Evolutionary conservation across 306 rosid species (phyloP).

Genomic region (Quercus wislizeni): DNA sequence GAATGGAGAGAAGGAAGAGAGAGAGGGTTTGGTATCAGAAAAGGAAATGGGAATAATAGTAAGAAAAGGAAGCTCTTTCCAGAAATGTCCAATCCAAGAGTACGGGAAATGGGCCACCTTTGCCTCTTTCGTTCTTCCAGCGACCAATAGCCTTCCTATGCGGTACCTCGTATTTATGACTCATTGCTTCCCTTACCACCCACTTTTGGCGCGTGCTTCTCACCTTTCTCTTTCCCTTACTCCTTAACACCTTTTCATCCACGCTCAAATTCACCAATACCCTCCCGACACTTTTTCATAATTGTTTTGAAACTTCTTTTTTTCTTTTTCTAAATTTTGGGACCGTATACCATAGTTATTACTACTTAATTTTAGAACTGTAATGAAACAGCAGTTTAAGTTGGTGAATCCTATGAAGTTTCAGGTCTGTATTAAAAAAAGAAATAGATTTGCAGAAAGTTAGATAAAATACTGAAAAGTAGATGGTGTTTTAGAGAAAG

Average conservation of each 20-base stretch:
- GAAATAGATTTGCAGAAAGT: no score
- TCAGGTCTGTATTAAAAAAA: no score
- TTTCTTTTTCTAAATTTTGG: no score
- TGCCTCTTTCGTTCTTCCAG: slow-evolving; percentile 59
- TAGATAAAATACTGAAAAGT: no score
- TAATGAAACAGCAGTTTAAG: no score
- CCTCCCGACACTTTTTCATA: no score
- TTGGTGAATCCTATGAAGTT: no score
- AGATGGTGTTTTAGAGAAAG: no score
- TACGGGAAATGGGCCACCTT: slow-evolving; percentile 90
- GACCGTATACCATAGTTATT: no score
- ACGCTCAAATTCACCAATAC: no score
- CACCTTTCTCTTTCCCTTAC: slow-evolving; percentile 1
- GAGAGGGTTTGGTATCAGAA: slow-evolving; percentile 36
- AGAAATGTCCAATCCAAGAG: slow-evolving; percentile 92
- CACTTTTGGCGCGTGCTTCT: slow-evolving; percentile 32
- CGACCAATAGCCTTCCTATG: slow-evolving; percentile 50
- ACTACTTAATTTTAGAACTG: no score
- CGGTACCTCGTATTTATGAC: slow-evolving; percentile 74
- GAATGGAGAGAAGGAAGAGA: neutral
- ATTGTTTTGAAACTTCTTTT: no score
- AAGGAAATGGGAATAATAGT: slow-evolving; percentile 57
- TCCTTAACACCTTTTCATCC: neutral
- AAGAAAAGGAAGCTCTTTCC: slow-evolving; percentile 66
- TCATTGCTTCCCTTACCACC: slow-evolving; percentile 15